Conservation (phyloP, 169 alveolate genomes). For the Theileria equi region DNA sequence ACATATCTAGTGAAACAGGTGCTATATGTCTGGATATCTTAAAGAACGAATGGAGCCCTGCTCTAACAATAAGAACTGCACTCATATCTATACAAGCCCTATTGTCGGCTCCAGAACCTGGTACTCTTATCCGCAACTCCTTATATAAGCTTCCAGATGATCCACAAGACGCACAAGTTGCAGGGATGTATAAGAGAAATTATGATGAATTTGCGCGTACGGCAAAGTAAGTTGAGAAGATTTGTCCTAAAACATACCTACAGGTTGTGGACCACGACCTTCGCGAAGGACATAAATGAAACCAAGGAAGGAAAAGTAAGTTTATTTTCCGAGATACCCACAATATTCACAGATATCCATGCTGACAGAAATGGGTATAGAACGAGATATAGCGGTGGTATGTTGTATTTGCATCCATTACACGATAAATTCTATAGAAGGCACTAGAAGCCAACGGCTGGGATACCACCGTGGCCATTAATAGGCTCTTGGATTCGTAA, state of each 20-base stretch:
- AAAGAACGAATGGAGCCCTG: slow-evolving; percentile 97
- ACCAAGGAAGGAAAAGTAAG: slow-evolving; percentile 47
- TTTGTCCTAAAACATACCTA: not conserved
- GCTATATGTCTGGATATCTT: slow-evolving; percentile 94
- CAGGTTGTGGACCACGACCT: slow-evolving; percentile 77
- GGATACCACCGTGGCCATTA: slow-evolving; percentile 85
- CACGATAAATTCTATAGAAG: slow-evolving; percentile 14
- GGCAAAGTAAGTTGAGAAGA: slow-evolving; percentile 67
- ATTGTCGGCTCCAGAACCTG: slow-evolving; percentile 83
- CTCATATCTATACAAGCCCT: slow-evolving; percentile 87
- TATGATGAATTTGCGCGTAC: slow-evolving; percentile 71
- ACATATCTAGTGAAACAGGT: slow-evolving; percentile 91
- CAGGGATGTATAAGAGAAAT: slow-evolving; percentile 80
- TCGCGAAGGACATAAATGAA: slow-evolving; percentile 63
- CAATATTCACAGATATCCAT: slow-evolving; percentile 46
- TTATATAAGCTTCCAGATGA: slow-evolving; percentile 62
- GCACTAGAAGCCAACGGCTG: slow-evolving; percentile 79
- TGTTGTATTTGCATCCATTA: not conserved
- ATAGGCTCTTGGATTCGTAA: slow-evolving; percentile 69
- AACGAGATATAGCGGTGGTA: slow-evolving; percentile 72
- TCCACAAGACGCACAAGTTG: slow-evolving; percentile 89
- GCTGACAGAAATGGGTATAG: slow-evolving; percentile 75
- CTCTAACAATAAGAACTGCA: slow-evolving; percentile 92
- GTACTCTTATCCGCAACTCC: slow-evolving; percentile 19
- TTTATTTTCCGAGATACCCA: not conserved